These are phyloP conservation scores for Gracilaria gracilis DNA, from an alignment of 23 red algal species.

Conservation along the genomic window DNA sequence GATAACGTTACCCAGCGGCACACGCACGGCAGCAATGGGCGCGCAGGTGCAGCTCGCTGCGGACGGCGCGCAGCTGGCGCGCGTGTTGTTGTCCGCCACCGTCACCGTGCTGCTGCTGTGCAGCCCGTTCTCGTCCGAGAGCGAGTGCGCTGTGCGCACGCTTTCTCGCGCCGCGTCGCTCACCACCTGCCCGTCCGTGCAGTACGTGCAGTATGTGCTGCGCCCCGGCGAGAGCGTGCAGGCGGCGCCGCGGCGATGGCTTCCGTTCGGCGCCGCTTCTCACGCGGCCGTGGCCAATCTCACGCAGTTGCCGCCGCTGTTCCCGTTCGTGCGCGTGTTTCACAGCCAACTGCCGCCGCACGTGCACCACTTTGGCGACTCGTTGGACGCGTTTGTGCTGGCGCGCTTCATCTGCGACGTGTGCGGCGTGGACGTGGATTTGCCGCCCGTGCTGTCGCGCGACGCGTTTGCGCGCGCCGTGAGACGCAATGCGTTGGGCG, in stretches of 20 bases:
- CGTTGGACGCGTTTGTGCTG: not conserved
- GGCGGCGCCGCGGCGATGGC: not conserved
- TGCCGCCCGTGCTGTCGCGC: not conserved
- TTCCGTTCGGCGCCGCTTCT: not conserved
- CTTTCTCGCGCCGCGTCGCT: not conserved
- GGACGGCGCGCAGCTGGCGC: not conserved
- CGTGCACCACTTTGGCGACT: not conserved
- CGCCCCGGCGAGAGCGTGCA: not conserved
- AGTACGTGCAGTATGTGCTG: not conserved
- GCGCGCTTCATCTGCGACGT: not conserved
- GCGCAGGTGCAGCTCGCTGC: not conserved
- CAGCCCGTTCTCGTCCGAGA: constrained; percentile 11
- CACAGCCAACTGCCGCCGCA: not conserved
- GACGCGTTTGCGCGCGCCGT: constrained; percentile 1
- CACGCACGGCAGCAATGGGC: too few relatives aligned
- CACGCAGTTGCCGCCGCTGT: not conserved
- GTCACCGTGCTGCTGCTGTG: constrained; percentile 24
- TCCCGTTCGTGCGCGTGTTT: constrained; percentile 7
- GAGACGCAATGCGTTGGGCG: not conserved
- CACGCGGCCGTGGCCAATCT: not conserved
- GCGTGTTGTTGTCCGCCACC: not conserved
- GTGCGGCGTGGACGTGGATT: not conserved
- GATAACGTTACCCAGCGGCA: too few relatives aligned
- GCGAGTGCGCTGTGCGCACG: not conserved
- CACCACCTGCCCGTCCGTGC: not conserved